Percentiles rank a stretch among this genome's conserved stretches.
phyloP scores from a whole-genome alignment of 345 rosid genomes.

The Corchorus capsularis region DNA sequence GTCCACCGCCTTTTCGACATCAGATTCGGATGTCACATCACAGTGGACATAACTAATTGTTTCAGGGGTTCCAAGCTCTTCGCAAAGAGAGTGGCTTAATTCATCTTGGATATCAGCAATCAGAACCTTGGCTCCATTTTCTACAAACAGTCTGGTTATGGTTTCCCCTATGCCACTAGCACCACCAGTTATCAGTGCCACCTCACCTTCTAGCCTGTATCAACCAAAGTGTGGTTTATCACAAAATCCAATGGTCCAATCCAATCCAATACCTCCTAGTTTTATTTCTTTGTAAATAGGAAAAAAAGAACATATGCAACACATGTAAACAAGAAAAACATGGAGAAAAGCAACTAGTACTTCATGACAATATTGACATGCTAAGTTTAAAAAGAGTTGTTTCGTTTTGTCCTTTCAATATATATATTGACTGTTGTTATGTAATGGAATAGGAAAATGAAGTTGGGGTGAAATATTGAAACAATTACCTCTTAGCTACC shows the following conservation, averaged over 20 bases:
- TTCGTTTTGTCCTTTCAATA: too few species aligned
- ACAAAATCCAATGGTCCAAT: not conserved
- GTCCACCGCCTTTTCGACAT: slow-evolving; percentile 27
- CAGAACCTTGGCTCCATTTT: slow-evolving; percentile 32
- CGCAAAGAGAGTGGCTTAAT: slow-evolving; percentile 18
- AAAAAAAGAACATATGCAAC: too few species aligned
- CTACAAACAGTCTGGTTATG: slow-evolving; percentile 19
- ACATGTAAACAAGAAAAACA: too few species aligned
- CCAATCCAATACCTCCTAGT: too few species aligned
- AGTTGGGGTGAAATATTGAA: not conserved
- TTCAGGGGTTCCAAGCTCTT: slow-evolving; percentile 27
- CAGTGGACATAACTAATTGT: slow-evolving; percentile 26
- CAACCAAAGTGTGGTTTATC: not conserved
- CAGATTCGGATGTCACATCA: slow-evolving; percentile 27
- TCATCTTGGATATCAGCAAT: slow-evolving; percentile 38
- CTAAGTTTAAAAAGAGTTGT: too few species aligned
- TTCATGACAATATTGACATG: too few species aligned
- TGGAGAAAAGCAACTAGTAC: too few species aligned
- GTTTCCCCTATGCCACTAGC: slow-evolving; percentile 23
- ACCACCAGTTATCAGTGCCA: slow-evolving; percentile 22
- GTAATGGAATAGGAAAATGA: not conserved
- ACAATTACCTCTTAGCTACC: slow-evolving; percentile 17
- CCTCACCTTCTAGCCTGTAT: slow-evolving; percentile 18
- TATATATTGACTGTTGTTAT: too few species aligned
- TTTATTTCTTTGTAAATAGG: too few species aligned